Evolutionary conservation across 2,329 filamentous ascomycete genomes (phyloP), one percentile per base, ranked within the genome.

Genomic region (Corinectria fuckeliana): DNA sequence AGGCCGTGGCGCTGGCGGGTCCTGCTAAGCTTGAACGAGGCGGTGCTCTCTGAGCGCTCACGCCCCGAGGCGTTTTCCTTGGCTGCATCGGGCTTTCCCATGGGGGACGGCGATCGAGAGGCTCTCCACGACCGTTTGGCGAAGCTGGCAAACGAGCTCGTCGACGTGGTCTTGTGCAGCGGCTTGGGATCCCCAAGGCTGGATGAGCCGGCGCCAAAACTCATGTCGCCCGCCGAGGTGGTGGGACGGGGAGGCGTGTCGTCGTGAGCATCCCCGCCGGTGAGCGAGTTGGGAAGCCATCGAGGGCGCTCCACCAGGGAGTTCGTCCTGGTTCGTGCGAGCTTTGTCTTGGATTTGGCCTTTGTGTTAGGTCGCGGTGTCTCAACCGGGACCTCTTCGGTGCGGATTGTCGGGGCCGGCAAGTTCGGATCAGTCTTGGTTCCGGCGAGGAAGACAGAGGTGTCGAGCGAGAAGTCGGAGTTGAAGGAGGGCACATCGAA

Each of bases 401-500:
- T 61, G 60, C 65, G 67, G 48, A 69, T 47, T 28, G 67, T 59
- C 26, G 68, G 50, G 42, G 56, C 48, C 34, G 58, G 44, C 56
- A 62, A 48, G 23, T 62, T 56, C 23, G 63, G 54, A 18, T 55
- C 39, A 20, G 56, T 38, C 44, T 66, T 68, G 30, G 60, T 54
- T 25, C 48, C 67, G 59, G 75, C 72, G 63, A 81, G 69, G 42
- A 75, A 78, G 25, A 84, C 71, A 16, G 77, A 78, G 4, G 79
- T 78, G 65, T 83, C 79, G 68, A 86, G 76, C 39, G 81, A 75
- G 63, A 79, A 75, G 63, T 78, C 78, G 66, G 82, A 77, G 62
- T 85, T 80, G 71, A 87, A 82, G 1, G 81, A 80, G 34, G 82
- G 80, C 30, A 87, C 73, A 58, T 84, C 82, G 71, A 85, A 84